These are phyloP conservation scores for Marasmius sp. DNA, from an alignment of 1,284 basidiomycete species.

Conservation along the genomic window DNA sequence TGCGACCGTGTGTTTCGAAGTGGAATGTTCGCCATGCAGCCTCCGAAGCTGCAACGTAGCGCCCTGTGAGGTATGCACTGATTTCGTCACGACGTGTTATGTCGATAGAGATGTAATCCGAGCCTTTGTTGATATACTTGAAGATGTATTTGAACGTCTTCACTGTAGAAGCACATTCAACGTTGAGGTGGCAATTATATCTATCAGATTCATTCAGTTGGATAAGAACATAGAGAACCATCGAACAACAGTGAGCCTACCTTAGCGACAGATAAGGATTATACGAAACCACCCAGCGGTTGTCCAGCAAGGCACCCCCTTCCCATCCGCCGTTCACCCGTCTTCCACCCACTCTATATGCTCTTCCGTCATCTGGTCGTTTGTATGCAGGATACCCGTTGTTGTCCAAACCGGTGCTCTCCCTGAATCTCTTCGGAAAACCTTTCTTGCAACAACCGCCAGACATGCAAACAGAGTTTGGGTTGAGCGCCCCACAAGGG, in stretches of 20 bases:
- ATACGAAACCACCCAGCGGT: constrained; percentile 37
- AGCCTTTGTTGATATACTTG: constrained; percentile 51
- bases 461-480: constrained; percentile 37
- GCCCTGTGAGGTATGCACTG: constrained; percentile 25
- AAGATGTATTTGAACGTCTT: constrained; percentile 40
- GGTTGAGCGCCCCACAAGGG: constrained; percentile 37
- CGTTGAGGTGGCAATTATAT: constrained; percentile 27
- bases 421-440: constrained; percentile 38
- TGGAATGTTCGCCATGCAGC: constrained; percentile 31
- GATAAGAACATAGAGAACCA: too few species aligned
- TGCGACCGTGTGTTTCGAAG: constrained; percentile 30
- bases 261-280: constrained; percentile 24
- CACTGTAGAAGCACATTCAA: constrained; percentile 32
- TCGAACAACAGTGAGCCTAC: too few species aligned
- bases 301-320: constrained; percentile 21
- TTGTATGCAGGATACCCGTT: constrained; percentile 40
- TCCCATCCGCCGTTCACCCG: neutral
- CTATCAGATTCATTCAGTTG: too few species aligned
- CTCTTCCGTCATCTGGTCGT: constrained; percentile 31
- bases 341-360: constrained; percentile 19
- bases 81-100: constrained; percentile 30
- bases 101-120: constrained; percentile 34
- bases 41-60: constrained; percentile 31
- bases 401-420: constrained; percentile 31
- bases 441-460: constrained; percentile 39